Conservation (phyloP, 805 yeast species). For the Wickerhamomyces xylosicus region DNA sequence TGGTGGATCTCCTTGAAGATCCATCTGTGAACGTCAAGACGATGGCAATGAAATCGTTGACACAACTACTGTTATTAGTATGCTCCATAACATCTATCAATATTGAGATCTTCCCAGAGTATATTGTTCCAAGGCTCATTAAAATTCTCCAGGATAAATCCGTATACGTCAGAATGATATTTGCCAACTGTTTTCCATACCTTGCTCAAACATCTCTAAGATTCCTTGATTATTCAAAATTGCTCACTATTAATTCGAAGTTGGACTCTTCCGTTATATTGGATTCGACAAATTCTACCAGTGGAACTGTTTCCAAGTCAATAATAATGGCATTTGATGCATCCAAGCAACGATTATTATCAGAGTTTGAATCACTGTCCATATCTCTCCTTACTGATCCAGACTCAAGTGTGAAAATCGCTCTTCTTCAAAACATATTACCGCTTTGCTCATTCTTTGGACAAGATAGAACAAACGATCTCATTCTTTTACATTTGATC, state of each 20-base stretch:
- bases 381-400: conserved; percentile 61
- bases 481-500: conserved; percentile 80
- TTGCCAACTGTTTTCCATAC: conserved; percentile 66
- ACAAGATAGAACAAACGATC: conserved; percentile 77
- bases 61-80: conserved; percentile 59
- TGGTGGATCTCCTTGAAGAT: conserved; percentile 66
- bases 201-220: conserved; percentile 55
- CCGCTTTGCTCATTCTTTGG: conserved; percentile 79
- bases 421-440: conserved; percentile 60
- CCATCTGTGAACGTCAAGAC: conserved; percentile 54
- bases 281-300: conserved; percentile 26
- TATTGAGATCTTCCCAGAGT: conserved; percentile 70
- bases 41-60: conserved; percentile 50
- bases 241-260: conserved; percentile 22
- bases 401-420: conserved; percentile 53
- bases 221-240: conserved; percentile 52
- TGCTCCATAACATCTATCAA: conserved; percentile 64
- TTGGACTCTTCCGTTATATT: conserved; percentile 23
- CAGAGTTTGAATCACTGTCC: conserved; percentile 56
- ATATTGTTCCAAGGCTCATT: conserved; percentile 61
- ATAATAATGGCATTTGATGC: conserved; percentile 22
- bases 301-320: conserved; percentile 23
- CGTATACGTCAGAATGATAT: conserved; percentile 45
- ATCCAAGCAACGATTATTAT: conserved; percentile 34
- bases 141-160: conserved; percentile 29